Evolutionary conservation across 1,284 basidiomycete genomes (phyloP), one percentile per base, ranked within the genome.

Genomic region (Boletus sp.): DNA sequence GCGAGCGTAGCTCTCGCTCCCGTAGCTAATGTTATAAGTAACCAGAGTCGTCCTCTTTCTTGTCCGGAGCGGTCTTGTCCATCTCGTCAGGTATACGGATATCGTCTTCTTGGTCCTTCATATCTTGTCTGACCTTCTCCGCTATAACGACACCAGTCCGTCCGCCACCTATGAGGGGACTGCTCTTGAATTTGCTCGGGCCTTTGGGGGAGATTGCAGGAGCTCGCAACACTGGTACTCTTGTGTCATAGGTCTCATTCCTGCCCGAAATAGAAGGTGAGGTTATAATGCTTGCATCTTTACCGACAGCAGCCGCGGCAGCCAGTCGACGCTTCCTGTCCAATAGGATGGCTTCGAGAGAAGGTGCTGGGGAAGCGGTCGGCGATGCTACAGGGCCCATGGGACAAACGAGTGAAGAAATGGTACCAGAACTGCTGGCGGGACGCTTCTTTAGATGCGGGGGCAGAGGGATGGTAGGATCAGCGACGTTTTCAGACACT

Each of bases 171-270:
- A 68, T 73, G 19, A 76, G 59, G 38, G 81, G 83, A 60, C 78
- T 84, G 59, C 84, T 87, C 77, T 87, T 86, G 67, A 86, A 87
- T 55, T 75, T 71, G 48, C 54, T 45, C 67, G 69, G n/a, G 74
- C 80, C 62, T 77, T 82, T 54, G 55, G 57, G n/a, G 43, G 60
- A 30, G 42, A 56, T 52, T 19, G 48, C 51, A 19, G 58, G 48
- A 27, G 58, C 49, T 39, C 66, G 61, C 16, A 56, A 16, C 5
- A 48, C 34, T 2, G 53, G 33, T 4, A 32, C 26, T 29, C 48
- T 57, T 36, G 50, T 41, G 26, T 56, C 53, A 10, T 35, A 8
- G 44, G 50, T 48, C 17, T 53, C 59, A 41, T 35, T 44, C 22
- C 50, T 49, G 10, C 44, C 41, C 20, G 59, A 29, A 25, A 50